Evolutionary conservation across 2,329 filamentous ascomycete genomes (phyloP), one percentile per base, ranked within the genome.

Genomic region (Aspergillus sp.): DNA sequence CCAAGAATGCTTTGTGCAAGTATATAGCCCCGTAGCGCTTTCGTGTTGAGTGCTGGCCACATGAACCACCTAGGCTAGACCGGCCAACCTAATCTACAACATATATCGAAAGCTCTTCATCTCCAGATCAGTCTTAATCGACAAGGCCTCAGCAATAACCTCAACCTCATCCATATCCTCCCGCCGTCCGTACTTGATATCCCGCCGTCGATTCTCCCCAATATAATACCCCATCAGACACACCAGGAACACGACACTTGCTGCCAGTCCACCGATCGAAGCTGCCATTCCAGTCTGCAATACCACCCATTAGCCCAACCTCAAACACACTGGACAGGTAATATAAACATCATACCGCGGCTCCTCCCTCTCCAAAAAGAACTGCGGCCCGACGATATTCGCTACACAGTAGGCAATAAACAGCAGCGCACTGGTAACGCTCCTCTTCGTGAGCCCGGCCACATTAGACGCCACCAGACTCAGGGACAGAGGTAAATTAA

Each of bases 381-480:
- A 71, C 43, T 73, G 70, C 22, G 72, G 71, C 0, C 69, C 70
- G 2, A 69, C 64, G 32, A 74, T 73, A 42, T 73, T 73, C 6
- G 70, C 70, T 43, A 72, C 53, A 41, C 71, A 71, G 52, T 72
- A 72, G 5, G 66, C 81, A 1, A 78, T 77, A 56, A 84, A 84
- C 20, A 84, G 62, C 20, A 81, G 69, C 0, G 81, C 81, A 2
- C 73, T 71, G 9, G 72, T 68, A 1, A 67, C 66, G 43, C 68
- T 71, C 32, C 69, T 67, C 48, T 75, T 75, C 1, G 72, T 74
- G 47, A 74, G 71, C 0, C 71, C 71, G 5, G 71, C 70, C 3
- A 74, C 68, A 32, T 75, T 75, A 4, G 70, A 73, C 34, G 63
- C 71, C 41, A 73, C 70, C n/a, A 73, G 53, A 59, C 68, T 71